Evolutionary conservation across 2,329 filamentous ascomycete genomes (phyloP), one percentile per base, ranked within the genome.

Genomic region (Arthrobotrys iridis): DNA sequence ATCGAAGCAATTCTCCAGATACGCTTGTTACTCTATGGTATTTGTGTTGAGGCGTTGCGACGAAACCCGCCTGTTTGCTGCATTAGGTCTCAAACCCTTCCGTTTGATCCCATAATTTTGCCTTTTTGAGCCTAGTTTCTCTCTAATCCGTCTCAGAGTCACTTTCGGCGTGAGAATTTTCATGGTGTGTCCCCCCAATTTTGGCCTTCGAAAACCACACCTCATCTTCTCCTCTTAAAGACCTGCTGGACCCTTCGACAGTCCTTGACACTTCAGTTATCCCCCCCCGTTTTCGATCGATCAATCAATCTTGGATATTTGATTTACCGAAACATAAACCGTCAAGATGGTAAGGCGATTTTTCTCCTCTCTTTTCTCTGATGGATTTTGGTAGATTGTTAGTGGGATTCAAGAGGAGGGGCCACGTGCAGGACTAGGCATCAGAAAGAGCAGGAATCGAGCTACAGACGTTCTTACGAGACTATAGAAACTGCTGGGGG

Each of bases 261-360:
- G 30, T 59, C 59, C 45, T 46, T 58, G 52, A 65, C 60, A 43
- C 40, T 48, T 59, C 46, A 59, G 45, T 35, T 40, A n/a, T 62
- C 37, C n/a, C n/a, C n/a, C n/a, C 15, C 41, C 30, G 15, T 33
- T 18, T 72, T 59, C 30, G 57, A 63, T 48, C 65, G 57, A 70
- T 40, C 30, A 52, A n/a, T 28, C 6, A 46, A 28, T 20, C 64
- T 65, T 65, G 33, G 30, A 55, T 30, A 43, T 41, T 59, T 46
- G 46, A 30, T 58, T 48, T 43, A 37, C 26, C 68, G 59, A 65
- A 43, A 65, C 58, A 33, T 24, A 62, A 45, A 60, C 52, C 58
- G 37, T 60, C 68, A 73, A 52, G 13, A 73, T 73, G 68, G 68
- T 73, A 73, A 73, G 68, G 41, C 40, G 60, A 66, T 18, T 65